Evolutionary conservation across 768 basidiomycete species (phyloP).

Genomic region (Mycena maculata): DNA sequence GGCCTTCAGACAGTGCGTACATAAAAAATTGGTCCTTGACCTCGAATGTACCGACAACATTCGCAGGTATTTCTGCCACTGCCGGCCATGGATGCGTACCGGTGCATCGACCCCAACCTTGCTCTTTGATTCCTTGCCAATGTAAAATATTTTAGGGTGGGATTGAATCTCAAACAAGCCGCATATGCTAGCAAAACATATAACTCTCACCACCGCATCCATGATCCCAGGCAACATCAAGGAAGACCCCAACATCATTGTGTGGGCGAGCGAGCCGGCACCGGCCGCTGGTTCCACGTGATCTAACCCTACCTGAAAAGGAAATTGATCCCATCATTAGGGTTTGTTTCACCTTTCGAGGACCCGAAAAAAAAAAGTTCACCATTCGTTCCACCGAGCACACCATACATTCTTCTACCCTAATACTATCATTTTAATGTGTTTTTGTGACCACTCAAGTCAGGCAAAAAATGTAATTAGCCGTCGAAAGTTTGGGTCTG

Average conservation of each 20-base stretch:
- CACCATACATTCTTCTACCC: neutral
- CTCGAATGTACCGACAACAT: neutral
- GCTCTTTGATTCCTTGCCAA: neutral
- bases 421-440: neutral
- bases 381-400: neutral
- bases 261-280: too few species aligned
- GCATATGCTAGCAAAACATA: neutral
- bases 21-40: neutral
- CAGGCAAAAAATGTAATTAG: too few species aligned
- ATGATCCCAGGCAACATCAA: too few species aligned
- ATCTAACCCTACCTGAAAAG: neutral
- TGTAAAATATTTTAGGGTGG: neutral
- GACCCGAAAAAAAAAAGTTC: neutral
- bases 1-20: too few species aligned
- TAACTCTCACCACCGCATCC: neutral
- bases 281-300: too few species aligned
- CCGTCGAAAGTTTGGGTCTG: neutral
- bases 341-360: conserved; percentile 18
- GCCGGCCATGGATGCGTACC: neutral
- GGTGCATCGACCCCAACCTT: neutral
- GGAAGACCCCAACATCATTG: too few species aligned
- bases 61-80: neutral
- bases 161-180: neutral
- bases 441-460: too few species aligned
- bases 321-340: too few species aligned